Percentiles rank a stretch among this genome's conserved stretches.
These are phyloP conservation scores for Diaporthe capsici DNA, from an alignment of 2,329 filamentous ascomycete genomes.

Conservation along the genomic window DNA sequence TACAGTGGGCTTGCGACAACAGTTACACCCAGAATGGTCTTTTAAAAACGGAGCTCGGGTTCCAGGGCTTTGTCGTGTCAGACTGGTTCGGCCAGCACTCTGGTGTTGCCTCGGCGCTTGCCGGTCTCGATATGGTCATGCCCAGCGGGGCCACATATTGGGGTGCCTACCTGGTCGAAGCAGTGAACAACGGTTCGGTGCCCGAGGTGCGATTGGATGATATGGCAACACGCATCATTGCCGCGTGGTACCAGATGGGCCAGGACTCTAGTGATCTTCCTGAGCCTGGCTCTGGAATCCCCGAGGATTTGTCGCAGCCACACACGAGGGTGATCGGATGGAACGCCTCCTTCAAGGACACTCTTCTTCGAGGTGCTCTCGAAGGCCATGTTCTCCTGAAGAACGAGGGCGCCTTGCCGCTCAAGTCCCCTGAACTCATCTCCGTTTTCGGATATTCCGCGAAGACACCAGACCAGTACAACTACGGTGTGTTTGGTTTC, in stretches of 20 bases:
- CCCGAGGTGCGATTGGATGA: slow-evolving; percentile 69
- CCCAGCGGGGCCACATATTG: slow-evolving; percentile 60
- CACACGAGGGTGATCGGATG: slow-evolving; percentile 69
- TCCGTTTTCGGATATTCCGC: slow-evolving; percentile 75
- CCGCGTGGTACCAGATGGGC: slow-evolving; percentile 69
- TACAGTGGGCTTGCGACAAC: slow-evolving; percentile 72
- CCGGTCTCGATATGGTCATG: slow-evolving; percentile 82
- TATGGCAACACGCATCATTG: slow-evolving; percentile 62
- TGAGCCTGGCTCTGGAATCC: slow-evolving; percentile 66
- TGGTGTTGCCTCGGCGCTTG: slow-evolving; percentile 72
- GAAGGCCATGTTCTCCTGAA: slow-evolving; percentile 77
- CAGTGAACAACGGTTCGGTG: slow-evolving; percentile 73
- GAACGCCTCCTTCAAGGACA: slow-evolving; percentile 58
- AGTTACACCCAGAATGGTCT: slow-evolving; percentile 75
- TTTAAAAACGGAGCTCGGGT: slow-evolving; percentile 71
- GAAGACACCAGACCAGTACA: slow-evolving; percentile 59
- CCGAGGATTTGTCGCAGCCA: slow-evolving; percentile 60
- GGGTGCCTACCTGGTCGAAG: slow-evolving; percentile 67
- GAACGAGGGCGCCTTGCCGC: slow-evolving; percentile 70
- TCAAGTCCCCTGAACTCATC: slow-evolving; percentile 64
- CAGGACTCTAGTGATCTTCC: slow-evolving; percentile 63
- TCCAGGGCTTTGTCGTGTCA: slow-evolving; percentile 72
- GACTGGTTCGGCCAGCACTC: slow-evolving; percentile 78
- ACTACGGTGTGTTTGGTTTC: slow-evolving; percentile 55
- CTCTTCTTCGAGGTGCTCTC: slow-evolving; percentile 67